Percentiles rank a stretch among this genome's conserved stretches.
phyloP scores from a whole-genome alignment of 1,139 yeast genomes.

The Diutina ranongensis region DNA sequence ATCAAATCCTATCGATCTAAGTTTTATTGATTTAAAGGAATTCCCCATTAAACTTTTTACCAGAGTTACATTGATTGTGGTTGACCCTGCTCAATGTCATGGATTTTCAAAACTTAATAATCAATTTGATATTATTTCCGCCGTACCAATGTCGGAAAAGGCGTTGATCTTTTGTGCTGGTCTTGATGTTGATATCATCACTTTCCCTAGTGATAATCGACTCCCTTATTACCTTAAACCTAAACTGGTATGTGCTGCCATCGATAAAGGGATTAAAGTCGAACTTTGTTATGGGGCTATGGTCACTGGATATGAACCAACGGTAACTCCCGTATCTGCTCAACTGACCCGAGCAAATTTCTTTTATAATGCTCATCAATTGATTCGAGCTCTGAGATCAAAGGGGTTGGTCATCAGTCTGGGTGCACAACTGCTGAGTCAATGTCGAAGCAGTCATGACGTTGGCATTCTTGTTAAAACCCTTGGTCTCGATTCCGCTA shows the following conservation, averaged over 20 bases:
- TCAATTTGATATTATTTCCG: conserved; percentile 66
- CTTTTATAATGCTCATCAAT: conserved; percentile 60
- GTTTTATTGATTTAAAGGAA: conserved; percentile 14
- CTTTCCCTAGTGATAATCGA: conserved; percentile 55
- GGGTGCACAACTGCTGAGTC: conserved; percentile 54
- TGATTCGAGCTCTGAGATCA: conserved; percentile 73
- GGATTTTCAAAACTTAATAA: conserved; percentile 50
- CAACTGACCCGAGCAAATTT: conserved; percentile 40
- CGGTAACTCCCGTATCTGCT: conserved; percentile 12
- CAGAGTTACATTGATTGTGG: conserved; percentile 62
- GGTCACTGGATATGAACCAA: conserved; percentile 20
- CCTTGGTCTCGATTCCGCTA: conserved; percentile 56
- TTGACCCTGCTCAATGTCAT: conserved; percentile 71
- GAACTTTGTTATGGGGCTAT: conserved; percentile 64
- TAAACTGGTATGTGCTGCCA: conserved; percentile 74
- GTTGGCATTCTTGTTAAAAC: conserved; percentile 53
- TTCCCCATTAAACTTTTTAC: conserved; percentile 46
- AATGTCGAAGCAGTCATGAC: conserved; percentile 57
- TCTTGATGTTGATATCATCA: conserved; percentile 68
- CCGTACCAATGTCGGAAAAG: conserved; percentile 71
- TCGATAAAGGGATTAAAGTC: conserved; percentile 70
- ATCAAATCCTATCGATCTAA: conserved; percentile 23
- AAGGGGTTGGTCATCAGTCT: conserved; percentile 72
- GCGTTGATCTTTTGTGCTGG: conserved; percentile 64
- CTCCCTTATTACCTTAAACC: conserved; percentile 74